Conservation (phyloP, 768 basidiomycete genomes). For the Lyophyllum shimeji region DNA sequence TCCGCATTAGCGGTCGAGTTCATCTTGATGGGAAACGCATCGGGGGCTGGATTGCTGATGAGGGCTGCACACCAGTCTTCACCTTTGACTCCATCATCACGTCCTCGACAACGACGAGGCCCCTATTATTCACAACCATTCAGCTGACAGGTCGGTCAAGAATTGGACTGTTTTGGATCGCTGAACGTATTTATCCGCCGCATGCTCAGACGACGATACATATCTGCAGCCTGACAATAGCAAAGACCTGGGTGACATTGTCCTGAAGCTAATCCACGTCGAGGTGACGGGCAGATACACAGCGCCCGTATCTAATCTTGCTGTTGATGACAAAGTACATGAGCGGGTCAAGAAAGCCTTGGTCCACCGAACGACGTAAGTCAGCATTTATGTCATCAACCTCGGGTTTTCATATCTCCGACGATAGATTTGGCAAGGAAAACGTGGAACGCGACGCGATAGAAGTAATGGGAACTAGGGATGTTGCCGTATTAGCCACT, state of each 20-base stretch:
- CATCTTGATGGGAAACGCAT: background rate
- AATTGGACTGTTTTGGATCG: background rate
- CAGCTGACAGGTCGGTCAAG: slow-evolving; percentile 5
- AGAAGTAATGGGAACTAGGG: background rate
- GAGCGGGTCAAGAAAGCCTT: slow-evolving; percentile 10
- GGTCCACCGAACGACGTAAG: slow-evolving; percentile 6
- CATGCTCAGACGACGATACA: slow-evolving; percentile 5
- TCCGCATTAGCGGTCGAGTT: background rate
- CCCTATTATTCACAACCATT: slow-evolving; percentile 4
- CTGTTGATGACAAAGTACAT: background rate
- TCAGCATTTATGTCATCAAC: background rate
- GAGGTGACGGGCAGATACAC: background rate
- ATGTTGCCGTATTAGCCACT: background rate
- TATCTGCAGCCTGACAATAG: background rate
- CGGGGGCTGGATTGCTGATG: background rate
- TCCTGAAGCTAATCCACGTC: background rate
- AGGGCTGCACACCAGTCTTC: background rate
- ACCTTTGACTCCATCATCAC: background rate
- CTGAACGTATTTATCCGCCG: background rate
- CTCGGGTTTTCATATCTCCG: background rate
- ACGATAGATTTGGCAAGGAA: background rate
- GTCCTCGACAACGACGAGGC: slow-evolving; percentile 1
- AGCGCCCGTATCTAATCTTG: background rate
- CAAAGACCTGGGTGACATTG: slow-evolving; percentile 1
- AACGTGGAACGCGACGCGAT: background rate